These are phyloP conservation scores for Boletus huronensis DNA, from an alignment of 768 basidiomycete genomes.

Conservation along the genomic window DNA sequence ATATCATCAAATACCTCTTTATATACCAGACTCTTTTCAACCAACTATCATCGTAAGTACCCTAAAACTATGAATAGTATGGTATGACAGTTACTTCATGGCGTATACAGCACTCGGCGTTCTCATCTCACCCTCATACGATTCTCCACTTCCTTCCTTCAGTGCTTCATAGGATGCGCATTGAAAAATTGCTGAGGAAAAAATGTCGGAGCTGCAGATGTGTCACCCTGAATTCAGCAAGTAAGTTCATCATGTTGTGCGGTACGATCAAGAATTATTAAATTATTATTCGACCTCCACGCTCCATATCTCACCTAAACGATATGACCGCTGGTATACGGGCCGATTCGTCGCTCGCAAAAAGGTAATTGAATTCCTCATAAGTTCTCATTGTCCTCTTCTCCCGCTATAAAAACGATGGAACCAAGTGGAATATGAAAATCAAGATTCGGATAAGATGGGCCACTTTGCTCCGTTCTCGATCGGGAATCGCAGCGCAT, in stretches of 20 bases:
- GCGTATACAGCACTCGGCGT: not conserved
- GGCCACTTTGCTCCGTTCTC: not conserved
- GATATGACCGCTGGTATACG: not conserved
- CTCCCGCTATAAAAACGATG: not conserved
- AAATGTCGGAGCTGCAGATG: too few species aligned
- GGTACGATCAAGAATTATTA: not conserved
- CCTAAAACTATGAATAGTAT: slow-evolving; percentile 9
- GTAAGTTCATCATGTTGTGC: not conserved
- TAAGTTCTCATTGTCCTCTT: not conserved
- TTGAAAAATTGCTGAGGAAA: too few species aligned
- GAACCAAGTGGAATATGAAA: not conserved
- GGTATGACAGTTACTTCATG: not conserved
- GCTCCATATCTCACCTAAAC: not conserved
- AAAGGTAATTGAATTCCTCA: not conserved
- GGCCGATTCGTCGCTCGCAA: too few species aligned
- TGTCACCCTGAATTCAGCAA: not conserved
- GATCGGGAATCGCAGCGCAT: not conserved
- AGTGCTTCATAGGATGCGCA: slow-evolving; percentile 5
- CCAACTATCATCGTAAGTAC: not conserved
- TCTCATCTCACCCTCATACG: slow-evolving; percentile 5
- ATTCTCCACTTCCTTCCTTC: slow-evolving; percentile 4
- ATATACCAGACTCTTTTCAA: slow-evolving; percentile 1
- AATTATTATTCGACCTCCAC: not conserved
- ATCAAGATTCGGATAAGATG: not conserved
- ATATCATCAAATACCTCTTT: not conserved